These are phyloP conservation scores for Enterocytospora artemiae DNA, from an alignment of 371 early-diverging fungal species.

Conservation along the genomic window DNA sequence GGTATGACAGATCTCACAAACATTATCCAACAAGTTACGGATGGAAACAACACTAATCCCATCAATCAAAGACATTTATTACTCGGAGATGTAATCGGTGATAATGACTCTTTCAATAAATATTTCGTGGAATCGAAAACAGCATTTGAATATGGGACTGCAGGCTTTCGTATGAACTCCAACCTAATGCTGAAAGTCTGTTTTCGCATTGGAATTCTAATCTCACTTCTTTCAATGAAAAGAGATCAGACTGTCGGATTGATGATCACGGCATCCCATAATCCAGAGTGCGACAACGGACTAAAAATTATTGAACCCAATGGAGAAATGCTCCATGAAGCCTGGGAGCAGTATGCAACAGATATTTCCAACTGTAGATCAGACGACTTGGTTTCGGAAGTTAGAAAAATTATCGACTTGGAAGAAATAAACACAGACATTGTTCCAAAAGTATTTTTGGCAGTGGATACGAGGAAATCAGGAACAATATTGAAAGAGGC, in stretches of 20 bases:
- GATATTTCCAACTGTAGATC: constrained; percentile 74
- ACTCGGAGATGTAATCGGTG: too few species aligned
- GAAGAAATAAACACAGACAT: constrained; percentile 59
- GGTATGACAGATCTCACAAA: too few species aligned
- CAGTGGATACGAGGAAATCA: constrained; percentile 63
- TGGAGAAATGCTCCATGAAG: constrained; percentile 89
- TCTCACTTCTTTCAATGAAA: constrained; percentile 72
- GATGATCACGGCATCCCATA: constrained; percentile 98
- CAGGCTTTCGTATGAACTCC: constrained; percentile 52
- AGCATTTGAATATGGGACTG: constrained; percentile 53
- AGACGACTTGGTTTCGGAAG: constrained; percentile 61
- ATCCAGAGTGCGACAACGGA: constrained; percentile 89
- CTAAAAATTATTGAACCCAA: constrained; percentile 92
- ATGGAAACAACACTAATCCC: too few species aligned
- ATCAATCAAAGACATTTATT: too few species aligned
- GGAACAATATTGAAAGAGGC: constrained; percentile 69
- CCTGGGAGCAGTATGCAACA: constrained; percentile 85
- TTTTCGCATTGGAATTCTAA: constrained; percentile 78
- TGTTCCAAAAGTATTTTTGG: constrained; percentile 38
- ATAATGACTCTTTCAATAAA: constrained; percentile 10
- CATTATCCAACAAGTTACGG: too few species aligned
- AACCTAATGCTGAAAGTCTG: constrained; percentile 62
- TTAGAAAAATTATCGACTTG: constrained; percentile 65
- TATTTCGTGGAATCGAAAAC: constrained; percentile 32
- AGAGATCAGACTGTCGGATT: constrained; percentile 79